These are phyloP conservation scores for Kwoniella dejecticola DNA, from an alignment of 768 basidiomycete genomes.

Conservation along the genomic window DNA sequence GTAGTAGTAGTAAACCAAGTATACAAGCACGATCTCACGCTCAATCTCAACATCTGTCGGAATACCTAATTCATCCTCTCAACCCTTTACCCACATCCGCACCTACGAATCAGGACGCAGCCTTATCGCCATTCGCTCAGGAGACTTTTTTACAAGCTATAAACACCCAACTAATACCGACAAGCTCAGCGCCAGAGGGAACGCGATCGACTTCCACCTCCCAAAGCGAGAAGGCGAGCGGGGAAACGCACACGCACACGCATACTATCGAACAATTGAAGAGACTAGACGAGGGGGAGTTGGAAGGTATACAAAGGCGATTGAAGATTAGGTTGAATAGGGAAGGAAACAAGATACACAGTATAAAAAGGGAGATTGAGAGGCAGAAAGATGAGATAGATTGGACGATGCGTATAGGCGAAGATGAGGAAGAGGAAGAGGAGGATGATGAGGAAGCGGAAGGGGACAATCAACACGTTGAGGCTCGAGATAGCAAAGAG, in stretches of 20 bases:
- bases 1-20: background rate
- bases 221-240: too few species aligned
- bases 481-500: conserved; percentile 9
- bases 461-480: conserved; percentile 8
- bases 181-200: background rate
- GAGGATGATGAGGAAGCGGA: conserved; percentile 14
- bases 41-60: too few species aligned
- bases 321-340: conserved; percentile 21
- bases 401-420: conserved; percentile 28
- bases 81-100: conserved; percentile 31
- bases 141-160: conserved; percentile 45
- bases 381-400: conserved; percentile 30
- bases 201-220: too few species aligned
- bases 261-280: conserved; percentile 19
- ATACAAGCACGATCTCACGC: too few species aligned
- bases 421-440: conserved; percentile 29
- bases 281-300: conserved; percentile 16
- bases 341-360: conserved; percentile 17
- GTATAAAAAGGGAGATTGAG: conserved; percentile 26
- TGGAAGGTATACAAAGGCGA: conserved; percentile 14
- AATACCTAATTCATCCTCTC: conserved; percentile 42
- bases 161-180: conserved; percentile 30
- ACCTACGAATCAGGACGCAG: background rate
- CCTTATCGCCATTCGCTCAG: conserved; percentile 19
- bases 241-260: too few species aligned